A percentile compares a stretch with the other conserved stretches of the same genome.
Evolutionary conservation across 1,139 yeast species (phyloP).

Genomic region (Saccharomycopsis hybrid): DNA sequence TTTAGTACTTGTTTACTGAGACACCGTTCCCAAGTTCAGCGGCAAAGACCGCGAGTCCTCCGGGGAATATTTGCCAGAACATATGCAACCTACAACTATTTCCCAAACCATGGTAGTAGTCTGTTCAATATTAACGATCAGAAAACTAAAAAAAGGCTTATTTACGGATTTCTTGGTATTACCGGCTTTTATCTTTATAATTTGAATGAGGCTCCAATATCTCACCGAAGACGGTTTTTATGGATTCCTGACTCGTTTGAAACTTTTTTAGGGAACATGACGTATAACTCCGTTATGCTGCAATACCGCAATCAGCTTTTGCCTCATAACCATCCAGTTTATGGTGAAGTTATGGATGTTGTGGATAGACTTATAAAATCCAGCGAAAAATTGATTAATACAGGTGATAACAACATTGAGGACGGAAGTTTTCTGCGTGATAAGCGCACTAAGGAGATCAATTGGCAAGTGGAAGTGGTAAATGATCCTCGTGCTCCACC

Average conservation of each 20-base stretch:
- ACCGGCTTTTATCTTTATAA: conserved; percentile 61
- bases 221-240: conserved; percentile 66
- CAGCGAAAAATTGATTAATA: conserved; percentile 33
- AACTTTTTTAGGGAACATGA: conserved; percentile 54
- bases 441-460: conserved; percentile 30
- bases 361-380: conserved; percentile 61
- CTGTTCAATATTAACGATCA: too few relatives aligned
- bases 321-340: conserved; percentile 49
- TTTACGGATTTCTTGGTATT: too few relatives aligned
- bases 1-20: too few relatives aligned
- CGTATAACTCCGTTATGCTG: conserved; percentile 53
- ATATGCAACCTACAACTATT: too few relatives aligned
- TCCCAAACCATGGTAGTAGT: too few relatives aligned
- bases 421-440: conserved; percentile 31
- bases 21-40: too few relatives aligned
- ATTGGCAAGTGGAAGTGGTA: conserved; percentile 83
- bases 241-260: conserved; percentile 70
- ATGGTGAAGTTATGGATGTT: conserved; percentile 48
- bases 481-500: conserved; percentile 70
- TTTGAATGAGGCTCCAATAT: conserved; percentile 76
- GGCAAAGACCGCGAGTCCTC: too few relatives aligned
- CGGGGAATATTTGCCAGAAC: too few relatives aligned
- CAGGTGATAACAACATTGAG: conserved; percentile 26
- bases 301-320: conserved; percentile 43
- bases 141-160: too few relatives aligned